phyloP scores from a whole-genome alignment of 2,329 filamentous ascomycete genomes.

The Diplodia intermedia region DNA sequence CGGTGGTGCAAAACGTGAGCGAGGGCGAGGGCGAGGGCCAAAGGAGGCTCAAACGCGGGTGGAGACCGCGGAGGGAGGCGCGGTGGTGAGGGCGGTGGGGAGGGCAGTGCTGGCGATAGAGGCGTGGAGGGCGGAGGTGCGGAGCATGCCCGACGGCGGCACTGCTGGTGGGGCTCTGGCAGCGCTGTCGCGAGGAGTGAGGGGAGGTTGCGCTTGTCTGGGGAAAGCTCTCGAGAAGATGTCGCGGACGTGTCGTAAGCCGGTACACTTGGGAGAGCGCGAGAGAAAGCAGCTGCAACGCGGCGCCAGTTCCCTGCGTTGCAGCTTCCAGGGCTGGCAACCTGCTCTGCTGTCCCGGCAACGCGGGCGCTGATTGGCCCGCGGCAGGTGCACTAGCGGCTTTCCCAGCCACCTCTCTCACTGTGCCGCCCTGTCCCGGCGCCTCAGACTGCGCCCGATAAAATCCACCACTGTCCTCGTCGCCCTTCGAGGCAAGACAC shows the following conservation, averaged over 20 bases:
- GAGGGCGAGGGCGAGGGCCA: not conserved
- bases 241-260: conserved; percentile 20
- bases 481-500: conserved; percentile 20
- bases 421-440: not conserved
- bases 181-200: conserved; percentile 4
- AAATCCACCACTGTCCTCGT: not conserved
- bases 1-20: conserved; percentile 21
- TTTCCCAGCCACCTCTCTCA: conserved; percentile 4
- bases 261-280: conserved; percentile 23
- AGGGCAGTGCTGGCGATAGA: conserved; percentile 5
- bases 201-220: conserved; percentile 6
- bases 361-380: conserved; percentile 1
- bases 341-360: conserved; percentile 25
- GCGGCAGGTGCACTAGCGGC: not conserved
- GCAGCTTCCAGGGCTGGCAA: conserved; percentile 27
- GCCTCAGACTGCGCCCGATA: conserved; percentile 7
- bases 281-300: conserved; percentile 20
- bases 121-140: conserved; percentile 13
- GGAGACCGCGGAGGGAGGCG: conserved; percentile 2
- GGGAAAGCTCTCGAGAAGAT: conserved; percentile 2
- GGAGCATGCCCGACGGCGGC: conserved; percentile 21
- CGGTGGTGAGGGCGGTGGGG: conserved; percentile 3
- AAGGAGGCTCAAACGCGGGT: conserved; percentile 8
- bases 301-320: conserved; percentile 23
- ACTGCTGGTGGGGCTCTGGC: not conserved